Percentiles rank a stretch among this genome's conserved stretches.
Conservation (phyloP, 208 protist species). For the Trypanosoma vivax region DNA sequence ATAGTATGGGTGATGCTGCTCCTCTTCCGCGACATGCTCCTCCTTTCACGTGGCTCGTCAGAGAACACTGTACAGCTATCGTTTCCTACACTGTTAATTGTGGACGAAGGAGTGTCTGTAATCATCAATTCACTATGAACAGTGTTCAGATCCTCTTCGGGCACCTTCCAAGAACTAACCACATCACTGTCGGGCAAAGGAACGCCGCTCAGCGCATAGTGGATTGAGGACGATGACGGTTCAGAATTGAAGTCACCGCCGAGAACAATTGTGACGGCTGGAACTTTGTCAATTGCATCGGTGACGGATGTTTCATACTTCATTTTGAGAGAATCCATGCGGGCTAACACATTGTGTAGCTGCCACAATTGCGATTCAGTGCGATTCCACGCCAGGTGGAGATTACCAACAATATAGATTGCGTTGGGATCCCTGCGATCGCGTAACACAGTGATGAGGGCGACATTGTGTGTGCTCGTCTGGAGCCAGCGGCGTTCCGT, state of each 20-base stretch:
- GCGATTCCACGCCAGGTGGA: constrained; percentile 79
- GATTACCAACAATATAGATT: constrained; percentile 58
- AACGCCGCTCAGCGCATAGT: constrained; percentile 34
- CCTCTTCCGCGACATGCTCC: not conserved
- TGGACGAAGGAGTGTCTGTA: not conserved
- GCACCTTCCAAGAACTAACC: constrained; percentile 35
- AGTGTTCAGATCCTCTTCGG: not conserved
- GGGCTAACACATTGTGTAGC: constrained; percentile 41
- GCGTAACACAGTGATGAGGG: constrained; percentile 60
- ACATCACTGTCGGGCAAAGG: constrained; percentile 32
- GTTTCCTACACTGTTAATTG: not conserved
- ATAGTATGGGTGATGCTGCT: constrained; percentile 13
- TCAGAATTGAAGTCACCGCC: constrained; percentile 83
- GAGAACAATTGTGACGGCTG: constrained; percentile 43
- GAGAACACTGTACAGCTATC: not conserved
- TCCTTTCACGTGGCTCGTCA: no score
- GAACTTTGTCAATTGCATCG: not conserved
- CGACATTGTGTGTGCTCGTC: constrained; percentile 79
- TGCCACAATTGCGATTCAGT: constrained; percentile 83
- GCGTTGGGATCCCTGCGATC: constrained; percentile 31
- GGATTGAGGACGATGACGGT: constrained; percentile 31
- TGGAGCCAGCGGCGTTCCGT: constrained; percentile 62
- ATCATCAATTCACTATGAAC: not conserved
- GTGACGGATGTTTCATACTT: constrained; percentile 31
- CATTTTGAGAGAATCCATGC: constrained; percentile 46